A percentile compares a stretch with the other conserved stretches of the same genome.
phyloP scores from a whole-genome alignment of 2,329 filamentous ascomycete species.

The Leptographium lundbergii region DNA sequence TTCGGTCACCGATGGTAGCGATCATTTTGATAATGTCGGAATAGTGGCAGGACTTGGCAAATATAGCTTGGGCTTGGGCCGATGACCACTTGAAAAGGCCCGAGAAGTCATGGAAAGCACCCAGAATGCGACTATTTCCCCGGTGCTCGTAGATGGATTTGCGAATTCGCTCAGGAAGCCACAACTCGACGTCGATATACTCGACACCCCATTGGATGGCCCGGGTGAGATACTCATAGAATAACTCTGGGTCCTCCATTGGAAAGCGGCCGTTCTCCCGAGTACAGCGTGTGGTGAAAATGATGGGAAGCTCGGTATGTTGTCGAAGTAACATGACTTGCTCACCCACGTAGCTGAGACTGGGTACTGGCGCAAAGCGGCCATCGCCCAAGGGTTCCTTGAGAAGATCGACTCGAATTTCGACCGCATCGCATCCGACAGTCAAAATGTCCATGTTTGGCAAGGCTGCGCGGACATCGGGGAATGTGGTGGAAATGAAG shows the following conservation, averaged over 20 bases:
- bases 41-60: slow-evolving; percentile 57
- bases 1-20: slow-evolving; percentile 65
- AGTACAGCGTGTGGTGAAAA: slow-evolving; percentile 74
- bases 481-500: slow-evolving; percentile 79
- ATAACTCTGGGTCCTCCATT: slow-evolving; percentile 64
- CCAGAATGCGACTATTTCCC: slow-evolving; percentile 75
- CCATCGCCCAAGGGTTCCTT: slow-evolving; percentile 56
- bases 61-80: slow-evolving; percentile 56
- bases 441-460: slow-evolving; percentile 80
- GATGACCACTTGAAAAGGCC: slow-evolving; percentile 76
- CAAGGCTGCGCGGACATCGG: slow-evolving; percentile 69
- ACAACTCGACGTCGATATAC: slow-evolving; percentile 81
- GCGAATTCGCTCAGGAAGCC: slow-evolving; percentile 68
- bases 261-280: slow-evolving; percentile 75
- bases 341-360: slow-evolving; percentile 71
- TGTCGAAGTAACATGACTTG: slow-evolving; percentile 76
- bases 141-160: slow-evolving; percentile 53
- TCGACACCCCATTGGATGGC: slow-evolving; percentile 84
- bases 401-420: slow-evolving; percentile 71
- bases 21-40: slow-evolving; percentile 90
- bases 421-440: slow-evolving; percentile 74
- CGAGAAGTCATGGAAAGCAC: slow-evolving; percentile 84
- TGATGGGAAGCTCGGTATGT: slow-evolving; percentile 77
- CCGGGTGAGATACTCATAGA: slow-evolving; percentile 67
- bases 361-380: slow-evolving; percentile 53